Percentiles rank a stretch among this genome's conserved stretches.
Evolutionary conservation across 345 rosid genomes (phyloP).

Genomic region (Corchorus olitorius): DNA sequence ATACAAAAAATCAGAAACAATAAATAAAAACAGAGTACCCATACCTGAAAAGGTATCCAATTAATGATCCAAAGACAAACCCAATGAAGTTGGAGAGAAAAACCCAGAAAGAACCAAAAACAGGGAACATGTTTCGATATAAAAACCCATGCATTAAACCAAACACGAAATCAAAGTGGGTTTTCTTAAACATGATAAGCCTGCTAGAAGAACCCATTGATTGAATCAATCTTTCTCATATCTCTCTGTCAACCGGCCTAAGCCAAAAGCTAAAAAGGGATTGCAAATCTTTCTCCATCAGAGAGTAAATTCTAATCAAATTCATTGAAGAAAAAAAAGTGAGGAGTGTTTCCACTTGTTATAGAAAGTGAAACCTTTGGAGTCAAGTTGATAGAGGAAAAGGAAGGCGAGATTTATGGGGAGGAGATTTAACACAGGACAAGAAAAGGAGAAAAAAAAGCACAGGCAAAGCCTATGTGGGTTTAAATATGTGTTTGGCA

Average conservation of each 20-base stretch:
- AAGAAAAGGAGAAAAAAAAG: background rate
- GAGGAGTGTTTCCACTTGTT: conserved; percentile 39
- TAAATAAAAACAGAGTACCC: background rate
- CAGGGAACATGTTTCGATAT: conserved; percentile 37
- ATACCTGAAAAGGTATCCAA: conserved; percentile 47
- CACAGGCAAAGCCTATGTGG: too few species aligned
- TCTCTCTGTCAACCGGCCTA: background rate
- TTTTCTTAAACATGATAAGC: conserved; percentile 23
- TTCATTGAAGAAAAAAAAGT: conserved; percentile 25
- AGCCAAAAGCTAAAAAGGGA: background rate
- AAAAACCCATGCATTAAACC: conserved; percentile 33
- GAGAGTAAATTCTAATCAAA: background rate
- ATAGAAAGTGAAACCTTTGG: conserved; percentile 39
- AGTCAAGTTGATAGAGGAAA: conserved; percentile 8
- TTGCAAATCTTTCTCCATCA: background rate
- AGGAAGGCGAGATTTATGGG: conserved; percentile 27
- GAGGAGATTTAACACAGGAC: background rate
- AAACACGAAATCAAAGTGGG: conserved; percentile 38
- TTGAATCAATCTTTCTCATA: conserved; percentile 26
- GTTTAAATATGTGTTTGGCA: background rate
- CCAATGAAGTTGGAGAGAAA: conserved; percentile 48
- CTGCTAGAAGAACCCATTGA: conserved; percentile 43
- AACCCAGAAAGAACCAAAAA: conserved; percentile 45
- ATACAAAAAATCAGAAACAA: background rate
- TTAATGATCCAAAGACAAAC: conserved; percentile 36